Conservation (phyloP, 768 basidiomycete species). For the Termitomyces sp. region DNA sequence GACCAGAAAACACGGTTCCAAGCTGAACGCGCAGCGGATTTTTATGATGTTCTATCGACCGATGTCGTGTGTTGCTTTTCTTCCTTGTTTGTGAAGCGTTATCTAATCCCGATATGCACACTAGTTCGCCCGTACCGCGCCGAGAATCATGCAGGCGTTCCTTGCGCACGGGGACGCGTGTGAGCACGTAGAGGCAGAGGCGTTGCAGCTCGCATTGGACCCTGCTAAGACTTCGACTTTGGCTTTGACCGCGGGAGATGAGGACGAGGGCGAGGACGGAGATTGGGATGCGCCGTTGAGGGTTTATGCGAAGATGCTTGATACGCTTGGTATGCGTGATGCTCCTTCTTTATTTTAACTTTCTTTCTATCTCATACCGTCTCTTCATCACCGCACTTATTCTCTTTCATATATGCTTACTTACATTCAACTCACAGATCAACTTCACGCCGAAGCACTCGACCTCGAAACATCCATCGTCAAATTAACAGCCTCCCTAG, state of each 20-base stretch:
- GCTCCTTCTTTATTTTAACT: too few relatives aligned
- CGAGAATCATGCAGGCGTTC: constrained; percentile 45
- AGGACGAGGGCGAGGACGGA: neutral
- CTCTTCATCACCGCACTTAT: too few relatives aligned
- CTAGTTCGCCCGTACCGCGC: constrained; percentile 42
- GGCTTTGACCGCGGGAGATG: neutral
- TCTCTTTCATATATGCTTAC: neutral
- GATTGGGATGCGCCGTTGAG: constrained; percentile 38
- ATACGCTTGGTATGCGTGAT: constrained; percentile 32
- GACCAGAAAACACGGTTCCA: constrained; percentile 40
- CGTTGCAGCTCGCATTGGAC: constrained; percentile 36
- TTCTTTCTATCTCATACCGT: too few relatives aligned
- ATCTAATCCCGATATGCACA: neutral
- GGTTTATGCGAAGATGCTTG: constrained; percentile 38
- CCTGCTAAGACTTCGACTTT: constrained; percentile 19
- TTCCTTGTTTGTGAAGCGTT: neutral
- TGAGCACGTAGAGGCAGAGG: constrained; percentile 35
- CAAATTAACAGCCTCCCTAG: constrained; percentile 11
- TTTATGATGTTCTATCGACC: constrained; percentile 41
- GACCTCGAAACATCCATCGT: constrained; percentile 24
- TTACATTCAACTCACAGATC: constrained; percentile 14
- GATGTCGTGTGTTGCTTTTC: constrained; percentile 26
- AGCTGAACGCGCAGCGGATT: constrained; percentile 37
- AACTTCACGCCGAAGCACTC: constrained; percentile 18
- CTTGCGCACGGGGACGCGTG: constrained; percentile 43